Evolutionary conservation across 116 monocot species (phyloP).

Genomic region (Thalassia testudinum): DNA sequence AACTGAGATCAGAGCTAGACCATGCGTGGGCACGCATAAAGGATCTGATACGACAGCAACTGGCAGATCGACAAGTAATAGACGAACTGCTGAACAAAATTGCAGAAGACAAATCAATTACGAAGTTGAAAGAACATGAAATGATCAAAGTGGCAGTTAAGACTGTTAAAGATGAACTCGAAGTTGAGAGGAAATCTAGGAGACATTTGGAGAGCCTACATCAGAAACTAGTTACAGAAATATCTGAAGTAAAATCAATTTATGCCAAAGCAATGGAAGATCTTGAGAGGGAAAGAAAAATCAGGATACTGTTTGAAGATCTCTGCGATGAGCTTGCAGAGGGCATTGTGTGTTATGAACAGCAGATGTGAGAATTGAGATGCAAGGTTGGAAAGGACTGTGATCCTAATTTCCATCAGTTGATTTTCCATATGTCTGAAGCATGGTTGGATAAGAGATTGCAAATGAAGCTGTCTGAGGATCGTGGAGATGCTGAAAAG

Average conservation of each 20-base stretch:
- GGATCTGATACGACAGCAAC: conserved; percentile 34
- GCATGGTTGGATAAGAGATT: conserved; percentile 67
- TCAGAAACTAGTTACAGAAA: conserved; percentile 59
- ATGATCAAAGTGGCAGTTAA: conserved; percentile 34
- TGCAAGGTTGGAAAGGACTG: conserved; percentile 27
- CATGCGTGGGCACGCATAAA: conserved; percentile 33
- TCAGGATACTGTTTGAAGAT: conserved; percentile 46
- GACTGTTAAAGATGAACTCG: conserved; percentile 51
- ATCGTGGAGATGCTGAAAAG: conserved; percentile 23
- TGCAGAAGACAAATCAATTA: conserved; percentile 34
- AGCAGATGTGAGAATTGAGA: conserved; percentile 42
- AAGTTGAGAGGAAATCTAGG: conserved; percentile 68
- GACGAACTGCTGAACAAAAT: conserved; percentile 43
- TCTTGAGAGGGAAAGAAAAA: conserved; percentile 44
- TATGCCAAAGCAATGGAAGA: conserved; percentile 33
- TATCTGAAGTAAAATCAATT: conserved; percentile 38
- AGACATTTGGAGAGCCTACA: conserved; percentile 54
- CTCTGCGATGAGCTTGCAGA: conserved; percentile 84
- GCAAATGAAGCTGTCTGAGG: conserved; percentile 58
- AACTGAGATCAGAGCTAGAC: conserved; percentile 49
- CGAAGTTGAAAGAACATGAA: conserved; percentile 51
- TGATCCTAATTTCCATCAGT: conserved; percentile 25
- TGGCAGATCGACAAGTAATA: conserved; percentile 36
- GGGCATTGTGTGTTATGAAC: conserved; percentile 57
- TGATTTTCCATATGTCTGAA: conserved; percentile 67